Evolutionary conservation across 257 asterid genomes (phyloP).

Genomic region (Scutellaria barbata): DNA sequence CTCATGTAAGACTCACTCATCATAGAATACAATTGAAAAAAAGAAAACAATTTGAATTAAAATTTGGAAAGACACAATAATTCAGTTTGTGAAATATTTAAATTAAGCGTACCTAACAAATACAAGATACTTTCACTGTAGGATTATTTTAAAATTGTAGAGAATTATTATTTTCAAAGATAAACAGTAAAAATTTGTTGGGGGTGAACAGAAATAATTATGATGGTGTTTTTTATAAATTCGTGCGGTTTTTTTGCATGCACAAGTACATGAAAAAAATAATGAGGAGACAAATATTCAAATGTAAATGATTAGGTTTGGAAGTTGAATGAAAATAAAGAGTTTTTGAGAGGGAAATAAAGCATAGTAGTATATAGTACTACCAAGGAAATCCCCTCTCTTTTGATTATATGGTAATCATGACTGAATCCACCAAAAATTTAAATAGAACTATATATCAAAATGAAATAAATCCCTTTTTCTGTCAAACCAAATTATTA

Average conservation of each 20-base stretch:
- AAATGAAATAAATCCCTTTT: constrained; percentile 17
- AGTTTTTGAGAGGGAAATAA: constrained; percentile 32
- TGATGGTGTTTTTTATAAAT: constrained; percentile 16
- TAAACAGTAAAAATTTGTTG: background rate
- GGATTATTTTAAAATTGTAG: background rate
- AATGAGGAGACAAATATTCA: constrained; percentile 49
- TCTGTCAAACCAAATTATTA: constrained; percentile 42
- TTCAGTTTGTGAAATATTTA: too few species aligned
- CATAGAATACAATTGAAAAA: too few species aligned
- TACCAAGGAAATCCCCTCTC: background rate
- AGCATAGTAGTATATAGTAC: background rate
- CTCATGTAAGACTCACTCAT: too few species aligned
- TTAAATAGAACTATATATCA: background rate
- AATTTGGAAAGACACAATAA: too few species aligned
- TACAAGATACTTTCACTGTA: background rate
- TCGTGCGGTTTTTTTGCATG: constrained; percentile 44
- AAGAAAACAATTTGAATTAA: too few species aligned
- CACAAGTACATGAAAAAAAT: constrained; percentile 36
- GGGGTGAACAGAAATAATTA: constrained; percentile 6
- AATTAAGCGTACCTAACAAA: too few species aligned
- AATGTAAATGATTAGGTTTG: constrained; percentile 49
- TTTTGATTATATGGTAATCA: constrained; percentile 44
- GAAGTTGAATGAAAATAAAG: constrained; percentile 31
- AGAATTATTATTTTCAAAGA: background rate
- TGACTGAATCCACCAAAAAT: constrained; percentile 42